These are phyloP conservation scores for Penicillium odoratum DNA, from an alignment of 495 filamentous ascomycete species.

Conservation along the genomic window DNA sequence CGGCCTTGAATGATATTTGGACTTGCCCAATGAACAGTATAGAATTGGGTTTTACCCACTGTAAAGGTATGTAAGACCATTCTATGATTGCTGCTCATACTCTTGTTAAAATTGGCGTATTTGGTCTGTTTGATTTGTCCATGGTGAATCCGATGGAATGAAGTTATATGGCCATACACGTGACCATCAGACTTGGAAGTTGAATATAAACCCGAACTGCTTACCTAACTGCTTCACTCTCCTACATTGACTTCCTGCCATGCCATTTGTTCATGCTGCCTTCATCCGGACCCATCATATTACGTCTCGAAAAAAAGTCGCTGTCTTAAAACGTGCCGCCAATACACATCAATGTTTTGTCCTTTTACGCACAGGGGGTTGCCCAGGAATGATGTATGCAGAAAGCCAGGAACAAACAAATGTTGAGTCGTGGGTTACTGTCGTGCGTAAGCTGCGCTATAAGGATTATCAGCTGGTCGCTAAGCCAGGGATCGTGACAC, in stretches of 20 bases:
- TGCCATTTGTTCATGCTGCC: conserved; percentile 25
- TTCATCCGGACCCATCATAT: conserved; percentile 81
- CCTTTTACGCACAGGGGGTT: conserved; percentile 64
- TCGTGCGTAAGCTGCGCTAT: conserved; percentile 51
- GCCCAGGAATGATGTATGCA: conserved; percentile 77
- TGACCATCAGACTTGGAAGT: too few species aligned
- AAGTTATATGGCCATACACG: too few species aligned
- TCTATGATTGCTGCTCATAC: too few species aligned
- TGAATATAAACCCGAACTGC: too few species aligned
- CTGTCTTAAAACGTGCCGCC: conserved; percentile 63
- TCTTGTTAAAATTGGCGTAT: too few species aligned
- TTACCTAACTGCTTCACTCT: neutral
- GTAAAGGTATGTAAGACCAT: too few species aligned
- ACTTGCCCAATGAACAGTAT: too few species aligned
- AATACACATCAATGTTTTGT: conserved; percentile 55
- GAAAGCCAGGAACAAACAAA: conserved; percentile 55
- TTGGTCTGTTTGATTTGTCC: too few species aligned
- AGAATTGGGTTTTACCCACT: too few species aligned
- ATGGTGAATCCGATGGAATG: too few species aligned
- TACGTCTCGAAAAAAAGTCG: conserved; percentile 76
- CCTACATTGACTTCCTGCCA: too few species aligned
- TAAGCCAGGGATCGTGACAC: conserved; percentile 30
- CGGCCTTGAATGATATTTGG: too few species aligned
- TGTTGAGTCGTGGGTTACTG: conserved; percentile 55
- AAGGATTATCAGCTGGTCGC: conserved; percentile 52